Percentiles rank a stretch among this genome's conserved stretches.
Evolutionary conservation across 352 stramenopile species (phyloP).

Genomic region (Phytopythium delawarense): DNA sequence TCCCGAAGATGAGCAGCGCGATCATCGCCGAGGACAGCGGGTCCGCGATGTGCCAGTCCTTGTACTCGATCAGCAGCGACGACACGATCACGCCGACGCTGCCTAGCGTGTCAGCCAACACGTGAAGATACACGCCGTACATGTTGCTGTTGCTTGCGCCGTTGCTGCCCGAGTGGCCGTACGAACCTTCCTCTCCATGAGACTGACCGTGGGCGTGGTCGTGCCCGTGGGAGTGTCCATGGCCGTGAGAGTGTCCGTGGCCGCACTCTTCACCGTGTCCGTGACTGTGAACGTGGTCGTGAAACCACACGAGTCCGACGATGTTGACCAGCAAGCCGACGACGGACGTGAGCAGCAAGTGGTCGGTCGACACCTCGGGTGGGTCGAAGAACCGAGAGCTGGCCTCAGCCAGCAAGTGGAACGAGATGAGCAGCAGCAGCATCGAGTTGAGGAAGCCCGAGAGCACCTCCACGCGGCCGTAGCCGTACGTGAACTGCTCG

Average conservation of each 20-base stretch:
- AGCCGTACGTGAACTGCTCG: constrained; percentile 79
- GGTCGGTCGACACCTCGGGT: constrained; percentile 73
- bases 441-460: constrained; percentile 87
- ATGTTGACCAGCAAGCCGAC: constrained; percentile 83
- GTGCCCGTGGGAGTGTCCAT: constrained; percentile 35
- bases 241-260: constrained; percentile 51
- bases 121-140: constrained; percentile 89
- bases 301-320: constrained; percentile 88
- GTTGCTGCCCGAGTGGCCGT: constrained; percentile 18
- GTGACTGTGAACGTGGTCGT: constrained; percentile 83
- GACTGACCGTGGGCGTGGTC: constrained; percentile 43
- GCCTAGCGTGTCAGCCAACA: constrained; percentile 85
- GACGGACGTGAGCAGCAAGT: constrained; percentile 83
- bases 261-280: constrained; percentile 41
- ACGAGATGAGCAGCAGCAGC: constrained; percentile 78
- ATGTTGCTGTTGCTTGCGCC: constrained; percentile 81
- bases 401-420: constrained; percentile 80
- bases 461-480: constrained; percentile 82
- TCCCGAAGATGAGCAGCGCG: constrained; percentile 80
- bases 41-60: constrained; percentile 80
- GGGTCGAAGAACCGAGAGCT: constrained; percentile 68
- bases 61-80: constrained; percentile 82
- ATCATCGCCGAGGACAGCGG: constrained; percentile 82
- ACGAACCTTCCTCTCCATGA: constrained; percentile 34
- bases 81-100: constrained; percentile 88